Conservation (phyloP, 495 filamentous ascomycete genomes). For the Choiromyces venosus region DNA sequence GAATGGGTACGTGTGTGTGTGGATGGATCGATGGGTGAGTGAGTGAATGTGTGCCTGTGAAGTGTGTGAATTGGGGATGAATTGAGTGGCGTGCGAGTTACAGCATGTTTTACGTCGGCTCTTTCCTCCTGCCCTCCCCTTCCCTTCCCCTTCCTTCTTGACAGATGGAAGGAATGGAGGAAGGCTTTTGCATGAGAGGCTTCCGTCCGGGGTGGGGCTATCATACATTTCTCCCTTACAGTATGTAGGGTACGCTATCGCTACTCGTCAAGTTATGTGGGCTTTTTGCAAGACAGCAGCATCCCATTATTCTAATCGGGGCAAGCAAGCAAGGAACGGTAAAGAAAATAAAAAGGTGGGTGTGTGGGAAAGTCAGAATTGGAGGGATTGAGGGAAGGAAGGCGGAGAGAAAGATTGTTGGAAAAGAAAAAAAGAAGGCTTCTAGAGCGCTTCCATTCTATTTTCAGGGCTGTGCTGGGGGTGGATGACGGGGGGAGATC, state of each 20-base stretch:
- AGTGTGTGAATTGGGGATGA: neutral
- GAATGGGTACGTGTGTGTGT: neutral
- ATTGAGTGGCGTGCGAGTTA: neutral
- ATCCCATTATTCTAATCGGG: neutral
- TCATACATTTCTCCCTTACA: neutral
- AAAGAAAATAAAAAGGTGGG: neutral
- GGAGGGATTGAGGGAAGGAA: neutral
- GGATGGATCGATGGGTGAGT: neutral
- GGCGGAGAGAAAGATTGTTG: neutral
- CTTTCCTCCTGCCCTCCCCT: neutral
- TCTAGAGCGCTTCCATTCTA: conserved; percentile 40
- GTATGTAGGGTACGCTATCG: neutral
- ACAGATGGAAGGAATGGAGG: neutral
- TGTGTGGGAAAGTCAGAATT: neutral
- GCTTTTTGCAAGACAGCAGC: neutral
- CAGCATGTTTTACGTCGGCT: neutral
- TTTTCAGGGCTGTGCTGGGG: conserved; percentile 26
- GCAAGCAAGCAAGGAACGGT: neutral
- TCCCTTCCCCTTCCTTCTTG: neutral
- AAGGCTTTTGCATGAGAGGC: neutral
- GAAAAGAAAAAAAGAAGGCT: conserved; percentile 25
- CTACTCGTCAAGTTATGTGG: neutral
- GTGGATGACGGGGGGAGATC: conserved; percentile 21
- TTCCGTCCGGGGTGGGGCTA: neutral
- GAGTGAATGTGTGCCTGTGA: neutral